Conservation (phyloP, 495 filamentous ascomycete species). For the Aeminium ludgeri region DNA sequence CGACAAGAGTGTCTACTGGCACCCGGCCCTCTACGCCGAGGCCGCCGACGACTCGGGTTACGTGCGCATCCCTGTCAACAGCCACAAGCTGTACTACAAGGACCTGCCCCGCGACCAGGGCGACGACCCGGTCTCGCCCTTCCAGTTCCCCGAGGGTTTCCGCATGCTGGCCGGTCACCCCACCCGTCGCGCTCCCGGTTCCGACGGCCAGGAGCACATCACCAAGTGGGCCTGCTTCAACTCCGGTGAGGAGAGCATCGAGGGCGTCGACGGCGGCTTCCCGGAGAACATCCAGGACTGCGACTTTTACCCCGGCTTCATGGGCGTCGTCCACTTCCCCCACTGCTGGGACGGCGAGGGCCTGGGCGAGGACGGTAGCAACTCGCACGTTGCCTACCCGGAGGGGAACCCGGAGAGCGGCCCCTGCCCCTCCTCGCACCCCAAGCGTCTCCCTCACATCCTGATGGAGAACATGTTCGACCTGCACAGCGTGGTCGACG, state of each 20-base stretch:
- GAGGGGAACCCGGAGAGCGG: constrained; percentile 1
- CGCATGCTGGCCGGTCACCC: constrained; percentile 6
- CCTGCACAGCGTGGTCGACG: not conserved
- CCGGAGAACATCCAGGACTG: constrained; percentile 1
- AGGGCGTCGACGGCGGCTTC: constrained; percentile 4
- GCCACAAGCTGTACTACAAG: constrained; percentile 12
- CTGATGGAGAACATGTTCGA: constrained; percentile 8
- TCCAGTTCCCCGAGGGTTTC: constrained; percentile 7
- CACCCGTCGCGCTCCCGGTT: not conserved
- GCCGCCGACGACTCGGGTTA: not conserved
- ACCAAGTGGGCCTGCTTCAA: constrained; percentile 7
- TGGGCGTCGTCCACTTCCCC: constrained; percentile 7
- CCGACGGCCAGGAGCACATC: constrained; percentile 3
- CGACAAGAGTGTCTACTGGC: constrained; percentile 8
- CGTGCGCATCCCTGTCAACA: constrained; percentile 1
- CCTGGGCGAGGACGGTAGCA: constrained; percentile 1
- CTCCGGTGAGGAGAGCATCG: not conserved
- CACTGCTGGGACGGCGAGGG: constrained; percentile 8
- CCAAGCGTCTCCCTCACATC: constrained; percentile 5
- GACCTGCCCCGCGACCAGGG: not conserved
- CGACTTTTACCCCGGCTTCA: constrained; percentile 1
- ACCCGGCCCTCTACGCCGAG: constrained; percentile 5
- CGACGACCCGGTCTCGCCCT: too few species aligned
- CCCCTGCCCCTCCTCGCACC: constrained; percentile 1
- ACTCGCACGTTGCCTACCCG: constrained; percentile 3